phyloP scores from a whole-genome alignment of 192 early-diverging fungal species.

The Backusella luteola region DNA sequence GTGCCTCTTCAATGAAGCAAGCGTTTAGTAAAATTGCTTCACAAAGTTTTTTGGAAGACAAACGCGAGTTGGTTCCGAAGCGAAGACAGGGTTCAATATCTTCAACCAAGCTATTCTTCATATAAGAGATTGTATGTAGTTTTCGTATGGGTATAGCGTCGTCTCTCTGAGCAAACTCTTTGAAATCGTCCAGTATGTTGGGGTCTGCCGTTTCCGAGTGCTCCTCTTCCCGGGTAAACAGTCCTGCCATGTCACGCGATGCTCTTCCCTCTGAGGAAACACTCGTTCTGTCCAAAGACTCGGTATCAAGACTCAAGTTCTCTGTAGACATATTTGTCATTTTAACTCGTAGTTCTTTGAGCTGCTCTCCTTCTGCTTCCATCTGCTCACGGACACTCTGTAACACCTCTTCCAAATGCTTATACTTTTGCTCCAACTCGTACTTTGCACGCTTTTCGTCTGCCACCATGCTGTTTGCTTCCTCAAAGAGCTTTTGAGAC shows the following conservation, averaged over 20 bases:
- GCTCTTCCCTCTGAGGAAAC: constrained; percentile 67
- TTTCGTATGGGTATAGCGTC: constrained; percentile 66
- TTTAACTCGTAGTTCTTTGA: constrained; percentile 77
- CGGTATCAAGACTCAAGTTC: constrained; percentile 36
- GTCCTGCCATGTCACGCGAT: constrained; percentile 18
- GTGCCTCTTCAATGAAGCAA: constrained; percentile 83
- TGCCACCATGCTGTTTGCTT: constrained; percentile 92
- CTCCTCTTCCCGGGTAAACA: constrained; percentile 19
- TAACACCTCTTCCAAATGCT: constrained; percentile 60
- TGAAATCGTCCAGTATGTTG: constrained; percentile 79
- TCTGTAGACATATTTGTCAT: constrained; percentile 69
- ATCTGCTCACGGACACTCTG: constrained; percentile 61
- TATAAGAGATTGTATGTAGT: constrained; percentile 76
- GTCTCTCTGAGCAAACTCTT: constrained; percentile 74
- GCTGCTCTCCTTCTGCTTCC: constrained; percentile 75
- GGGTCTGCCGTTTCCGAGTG: constrained; percentile 58
- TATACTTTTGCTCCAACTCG: constrained; percentile 49
- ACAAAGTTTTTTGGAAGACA: constrained; percentile 83
- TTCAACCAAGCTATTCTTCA: constrained; percentile 84
- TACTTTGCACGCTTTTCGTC: constrained; percentile 64
- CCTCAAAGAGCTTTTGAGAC: constrained; percentile 85
- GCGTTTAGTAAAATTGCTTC: constrained; percentile 86
- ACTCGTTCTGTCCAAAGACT: constrained; percentile 71
- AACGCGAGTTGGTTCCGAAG: constrained; percentile 85
- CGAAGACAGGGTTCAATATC: constrained; percentile 92